Percentiles rank a stretch among this genome's conserved stretches.
phyloP scores from a whole-genome alignment of 2,329 filamentous ascomycete genomes.

The Eutypa lata region DNA sequence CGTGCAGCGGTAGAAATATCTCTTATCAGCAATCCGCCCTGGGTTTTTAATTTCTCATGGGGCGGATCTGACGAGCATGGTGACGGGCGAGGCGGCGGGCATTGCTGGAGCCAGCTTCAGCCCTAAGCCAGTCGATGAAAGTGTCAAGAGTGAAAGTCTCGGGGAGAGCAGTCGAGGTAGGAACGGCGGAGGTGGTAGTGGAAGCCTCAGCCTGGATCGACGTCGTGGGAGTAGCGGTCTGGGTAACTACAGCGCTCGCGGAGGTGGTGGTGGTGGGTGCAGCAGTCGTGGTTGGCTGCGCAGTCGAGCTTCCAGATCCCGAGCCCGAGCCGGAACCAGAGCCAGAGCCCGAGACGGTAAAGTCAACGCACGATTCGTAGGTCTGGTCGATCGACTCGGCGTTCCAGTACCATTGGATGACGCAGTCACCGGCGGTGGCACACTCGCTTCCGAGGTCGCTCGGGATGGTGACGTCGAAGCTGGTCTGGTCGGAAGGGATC shows the following conservation, averaged over 20 bases:
- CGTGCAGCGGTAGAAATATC: too few relatives aligned
- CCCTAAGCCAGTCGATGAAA: neutral
- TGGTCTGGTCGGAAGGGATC: slow-evolving; percentile 41
- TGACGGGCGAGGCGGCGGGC: neutral
- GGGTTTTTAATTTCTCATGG: too few relatives aligned
- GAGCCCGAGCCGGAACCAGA: neutral
- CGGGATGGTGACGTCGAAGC: slow-evolving; percentile 54
- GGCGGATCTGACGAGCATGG: too few relatives aligned
- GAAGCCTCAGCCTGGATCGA: neutral
- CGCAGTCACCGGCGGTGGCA: slow-evolving; percentile 41
- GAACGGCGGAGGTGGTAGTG: neutral
- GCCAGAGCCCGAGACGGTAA: slow-evolving; percentile 8
- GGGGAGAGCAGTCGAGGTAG: neutral
- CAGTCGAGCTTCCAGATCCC: neutral
- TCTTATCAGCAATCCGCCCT: too few relatives aligned
- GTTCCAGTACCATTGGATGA: slow-evolving; percentile 57
- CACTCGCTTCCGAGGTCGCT: slow-evolving; percentile 41
- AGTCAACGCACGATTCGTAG: slow-evolving; percentile 14
- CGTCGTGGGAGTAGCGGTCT: too few relatives aligned
- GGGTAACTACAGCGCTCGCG: neutral
- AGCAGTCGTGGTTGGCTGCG: neutral
- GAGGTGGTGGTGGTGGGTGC: neutral
- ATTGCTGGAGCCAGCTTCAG: neutral
- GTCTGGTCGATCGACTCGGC: slow-evolving; percentile 26
- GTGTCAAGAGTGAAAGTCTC: neutral